A percentile compares a stretch with the other conserved stretches of the same genome.
Conservation (phyloP, 2,329 filamentous ascomycete species). For the Metarhizium anisopliae region DNA sequence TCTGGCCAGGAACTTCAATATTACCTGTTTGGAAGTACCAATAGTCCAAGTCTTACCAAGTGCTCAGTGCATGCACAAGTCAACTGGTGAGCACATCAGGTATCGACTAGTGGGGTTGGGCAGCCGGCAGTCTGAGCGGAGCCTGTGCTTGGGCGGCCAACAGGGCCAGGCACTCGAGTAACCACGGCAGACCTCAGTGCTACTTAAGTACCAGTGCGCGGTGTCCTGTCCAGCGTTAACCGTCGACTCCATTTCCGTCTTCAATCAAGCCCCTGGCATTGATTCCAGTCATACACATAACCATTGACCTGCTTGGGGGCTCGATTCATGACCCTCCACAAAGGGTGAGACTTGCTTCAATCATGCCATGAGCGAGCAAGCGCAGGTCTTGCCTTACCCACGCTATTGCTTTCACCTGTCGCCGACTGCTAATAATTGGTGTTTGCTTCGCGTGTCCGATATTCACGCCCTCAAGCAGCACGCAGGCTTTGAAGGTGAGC, state of each 20-base stretch:
- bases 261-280: too few relatives aligned
- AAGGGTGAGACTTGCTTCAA: slow-evolving; percentile 10
- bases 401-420: slow-evolving; percentile 56
- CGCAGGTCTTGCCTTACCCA: slow-evolving; percentile 39
- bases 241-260: background rate
- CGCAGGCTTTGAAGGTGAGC: slow-evolving; percentile 44
- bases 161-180: too few relatives aligned
- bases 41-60: too few relatives aligned
- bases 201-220: too few relatives aligned
- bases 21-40: too few relatives aligned
- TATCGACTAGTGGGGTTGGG: too few relatives aligned
- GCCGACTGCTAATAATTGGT: slow-evolving; percentile 52
- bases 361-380: slow-evolving; percentile 42
- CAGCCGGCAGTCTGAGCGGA: too few relatives aligned
- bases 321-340: background rate
- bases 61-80: too few relatives aligned
- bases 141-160: too few relatives aligned
- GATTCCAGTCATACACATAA: background rate
- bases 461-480: slow-evolving; percentile 38
- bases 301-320: background rate
- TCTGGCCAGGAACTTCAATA: too few relatives aligned
- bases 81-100: too few relatives aligned
- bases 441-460: slow-evolving; percentile 42
- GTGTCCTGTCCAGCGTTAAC: background rate
- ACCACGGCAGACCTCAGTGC: too few relatives aligned